phyloP scores from a whole-genome alignment of 345 rosid species.

The Citrus mangshanensis region DNA sequence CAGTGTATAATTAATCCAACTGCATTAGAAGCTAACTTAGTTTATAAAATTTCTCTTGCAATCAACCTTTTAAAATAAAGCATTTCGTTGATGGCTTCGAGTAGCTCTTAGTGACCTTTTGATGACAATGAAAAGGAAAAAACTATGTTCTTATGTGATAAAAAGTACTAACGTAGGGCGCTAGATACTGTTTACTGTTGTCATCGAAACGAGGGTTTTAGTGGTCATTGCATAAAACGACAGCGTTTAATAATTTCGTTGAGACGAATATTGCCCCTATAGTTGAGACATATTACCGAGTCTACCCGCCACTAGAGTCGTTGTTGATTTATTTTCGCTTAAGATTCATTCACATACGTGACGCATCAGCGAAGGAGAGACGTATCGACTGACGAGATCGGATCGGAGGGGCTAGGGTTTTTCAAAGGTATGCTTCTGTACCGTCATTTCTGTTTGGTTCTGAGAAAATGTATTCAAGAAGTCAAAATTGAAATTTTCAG shows the following conservation, averaged over 20 bases:
- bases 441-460: background rate
- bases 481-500: background rate
- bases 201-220: background rate
- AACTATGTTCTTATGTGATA: background rate
- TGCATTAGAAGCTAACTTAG: too few species aligned
- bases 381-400: background rate
- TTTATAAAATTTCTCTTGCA: too few species aligned
- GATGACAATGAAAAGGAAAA: background rate
- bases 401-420: slow-evolving; percentile 8
- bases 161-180: background rate
- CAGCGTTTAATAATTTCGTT: background rate
- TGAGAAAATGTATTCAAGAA: background rate
- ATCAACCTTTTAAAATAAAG: too few species aligned
- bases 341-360: background rate
- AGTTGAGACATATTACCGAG: background rate
- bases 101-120: too few species aligned
- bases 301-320: background rate
- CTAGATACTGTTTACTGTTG: background rate
- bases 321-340: background rate
- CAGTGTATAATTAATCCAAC: too few species aligned
- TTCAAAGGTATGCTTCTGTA: background rate
- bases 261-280: background rate
- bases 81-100: too few species aligned
- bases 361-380: background rate
- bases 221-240: background rate